Base-by-base conservation (phyloP, 441 rosid genomes). In the Populus hybrid region DNA sequence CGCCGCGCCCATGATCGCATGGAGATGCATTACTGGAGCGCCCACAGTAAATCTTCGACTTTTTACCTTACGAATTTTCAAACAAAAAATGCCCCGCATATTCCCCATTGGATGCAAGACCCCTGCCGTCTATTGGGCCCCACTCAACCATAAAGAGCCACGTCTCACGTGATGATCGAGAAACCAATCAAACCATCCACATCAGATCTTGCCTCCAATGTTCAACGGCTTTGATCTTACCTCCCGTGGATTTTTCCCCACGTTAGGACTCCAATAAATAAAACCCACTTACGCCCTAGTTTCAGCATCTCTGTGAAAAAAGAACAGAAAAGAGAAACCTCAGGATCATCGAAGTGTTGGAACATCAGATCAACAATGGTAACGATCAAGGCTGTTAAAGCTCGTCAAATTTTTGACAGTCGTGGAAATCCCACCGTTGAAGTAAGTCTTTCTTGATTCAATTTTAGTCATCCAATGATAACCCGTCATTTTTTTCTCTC, bases 391-490 rank as follows among this genome's bases (percentile, higher is more conserved):
- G 70, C 70, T 77, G 80, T 93, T 65, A 92, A 88, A 77, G 97
- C 97, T 65, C 88, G 98, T 75, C 98, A 92, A 84, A 92, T 93
- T 80, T 93, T 90, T 84, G 97, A 93, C 85, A 92, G 98, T 89
- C 98, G 98, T 79, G 95, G 98, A 36, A 93, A 93, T 80, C 97
- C 98, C 24, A 93, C 98, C 34, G 94, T 93, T 73, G 98, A 93
- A 91, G 97, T 93, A 36, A 57, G 75, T 69, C 21, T 53, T 72
- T 10, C 24, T 20, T 10, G 18, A 28, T 40, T 38, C 50, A 26
- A 34, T 66, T 28, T 18, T 68, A 4, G 26, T 70, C 34, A 21
- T 42, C 76, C 75, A 69, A 46, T 77, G 1, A 71, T 18, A 53
- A 18, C 63, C 10, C 6, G 4, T 53, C 9, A 20, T 53, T 35